Evolutionary conservation across 1,284 basidiomycete species (phyloP), one percentile per base, ranked within the genome.

Genomic region (Rhodotorula glutinis): DNA sequence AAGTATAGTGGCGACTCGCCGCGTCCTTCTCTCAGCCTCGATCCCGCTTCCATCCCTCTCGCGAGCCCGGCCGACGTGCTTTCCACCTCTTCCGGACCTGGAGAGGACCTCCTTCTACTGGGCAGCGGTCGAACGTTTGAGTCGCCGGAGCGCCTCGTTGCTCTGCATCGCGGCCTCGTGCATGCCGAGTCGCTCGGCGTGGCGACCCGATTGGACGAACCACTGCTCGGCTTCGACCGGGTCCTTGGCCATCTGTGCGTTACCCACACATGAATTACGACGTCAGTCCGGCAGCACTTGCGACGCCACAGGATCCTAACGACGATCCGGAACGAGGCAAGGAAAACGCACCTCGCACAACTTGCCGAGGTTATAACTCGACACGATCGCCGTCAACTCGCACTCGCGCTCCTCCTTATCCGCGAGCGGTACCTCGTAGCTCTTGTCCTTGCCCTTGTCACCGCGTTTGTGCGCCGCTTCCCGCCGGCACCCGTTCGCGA

Each of bases 391-490:
- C 19, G 66, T 67, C 25, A 69, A 46, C 49, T 70, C 69, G 69
- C 72, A 73, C 53, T 73, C 72, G 11, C 40, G 38, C 46, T 73
- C 72, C 54, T 71, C 72, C 53, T 65, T 51, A 46, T 71, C 66
- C 1, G 43, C 44, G 19, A 70, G 58, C 3, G 68, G 65, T 1
- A 70, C 47, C 17, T 49, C 53, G 30, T 29, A 44, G 9, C 47
- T 41, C 1, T 47, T 25, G 49, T 51, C 49, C 49, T 51, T 51
- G 49, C 49, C 14, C 27, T 51, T 51, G 49, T 51, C 49, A 13
- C 49, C 49, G 1, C 55, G 41, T 11, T 49, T 21, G 19, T 57
- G 38, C 14, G 58, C 69, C 23, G 67, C 69, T 51, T 73, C 72
- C 11, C 54, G 54, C n/a, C 67, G 62, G n/a, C 60, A 62, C 17